Conservation (phyloP, 2,329 filamentous ascomycete species). For the Sclerotinia spermophila region DNA sequence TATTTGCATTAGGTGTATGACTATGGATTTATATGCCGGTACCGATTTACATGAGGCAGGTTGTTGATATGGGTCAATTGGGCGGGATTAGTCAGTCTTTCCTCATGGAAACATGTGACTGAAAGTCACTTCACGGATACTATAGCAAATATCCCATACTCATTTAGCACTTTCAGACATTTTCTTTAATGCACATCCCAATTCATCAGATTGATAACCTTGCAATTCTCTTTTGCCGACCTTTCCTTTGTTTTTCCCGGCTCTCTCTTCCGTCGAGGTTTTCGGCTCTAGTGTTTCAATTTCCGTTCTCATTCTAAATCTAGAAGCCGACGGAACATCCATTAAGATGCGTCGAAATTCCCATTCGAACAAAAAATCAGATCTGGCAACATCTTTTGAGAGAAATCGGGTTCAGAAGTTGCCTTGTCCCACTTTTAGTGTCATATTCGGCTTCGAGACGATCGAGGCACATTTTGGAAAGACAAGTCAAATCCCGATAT, state of each 20-base stretch:
- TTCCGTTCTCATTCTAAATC: background rate
- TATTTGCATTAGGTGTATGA: too few relatives aligned
- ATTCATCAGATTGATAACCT: background rate
- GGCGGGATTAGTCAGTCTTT: background rate
- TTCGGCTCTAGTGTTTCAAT: background rate
- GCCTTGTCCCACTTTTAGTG: too few relatives aligned
- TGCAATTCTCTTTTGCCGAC: background rate
- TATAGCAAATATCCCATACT: background rate
- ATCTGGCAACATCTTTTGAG: background rate
- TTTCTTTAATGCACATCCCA: background rate
- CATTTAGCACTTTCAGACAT: background rate
- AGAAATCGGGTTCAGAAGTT: background rate
- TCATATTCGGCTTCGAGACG: background rate
- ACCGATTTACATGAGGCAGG: background rate
- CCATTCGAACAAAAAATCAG: background rate
- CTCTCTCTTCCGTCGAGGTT: background rate
- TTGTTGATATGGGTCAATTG: background rate
- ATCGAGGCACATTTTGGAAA: background rate
- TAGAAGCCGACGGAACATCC: background rate
- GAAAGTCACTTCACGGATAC: background rate
- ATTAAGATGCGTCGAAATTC: background rate
- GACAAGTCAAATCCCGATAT: too few relatives aligned
- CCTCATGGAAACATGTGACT: background rate
- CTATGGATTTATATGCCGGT: background rate
- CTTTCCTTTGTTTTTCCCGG: background rate